phyloP scores from a whole-genome alignment of 306 rosid species.

The Dalbergia cultrata region DNA sequence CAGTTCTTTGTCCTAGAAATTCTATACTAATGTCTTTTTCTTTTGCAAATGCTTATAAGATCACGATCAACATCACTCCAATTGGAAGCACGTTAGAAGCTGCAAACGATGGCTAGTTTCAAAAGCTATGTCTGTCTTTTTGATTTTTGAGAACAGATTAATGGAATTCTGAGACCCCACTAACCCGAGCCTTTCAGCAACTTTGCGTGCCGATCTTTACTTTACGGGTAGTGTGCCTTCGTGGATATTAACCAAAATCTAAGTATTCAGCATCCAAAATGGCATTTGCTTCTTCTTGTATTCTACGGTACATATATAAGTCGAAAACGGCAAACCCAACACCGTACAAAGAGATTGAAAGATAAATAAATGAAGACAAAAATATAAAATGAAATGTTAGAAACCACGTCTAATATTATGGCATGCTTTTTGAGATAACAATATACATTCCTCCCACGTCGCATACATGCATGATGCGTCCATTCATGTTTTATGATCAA shows the following conservation, averaged over 20 bases:
- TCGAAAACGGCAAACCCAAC: neutral
- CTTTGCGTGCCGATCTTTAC: neutral
- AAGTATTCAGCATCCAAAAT: constrained; percentile 32
- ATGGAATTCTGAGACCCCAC: constrained; percentile 33
- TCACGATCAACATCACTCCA: neutral
- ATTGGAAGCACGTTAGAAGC: constrained; percentile 15
- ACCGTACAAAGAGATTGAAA: neutral
- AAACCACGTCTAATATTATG: neutral
- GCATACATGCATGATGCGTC: neutral
- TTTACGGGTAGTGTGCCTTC: neutral
- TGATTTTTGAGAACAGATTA: neutral
- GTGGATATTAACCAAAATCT: constrained; percentile 23
- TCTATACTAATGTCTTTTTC: neutral
- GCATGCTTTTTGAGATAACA: neutral
- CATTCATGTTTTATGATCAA: neutral
- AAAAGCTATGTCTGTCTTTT: neutral
- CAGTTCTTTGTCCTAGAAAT: neutral
- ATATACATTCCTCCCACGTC: neutral
- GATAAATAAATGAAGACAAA: neutral
- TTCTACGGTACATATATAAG: neutral
- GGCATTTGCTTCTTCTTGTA: constrained; percentile 39
- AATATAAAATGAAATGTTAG: neutral
- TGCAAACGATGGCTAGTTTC: constrained; percentile 2
- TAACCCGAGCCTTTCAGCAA: neutral
- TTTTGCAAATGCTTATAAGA: constrained; percentile 18